These are phyloP conservation scores for Knoxia roxburghii DNA, from an alignment of 257 asterid species.

Conservation along the genomic window DNA sequence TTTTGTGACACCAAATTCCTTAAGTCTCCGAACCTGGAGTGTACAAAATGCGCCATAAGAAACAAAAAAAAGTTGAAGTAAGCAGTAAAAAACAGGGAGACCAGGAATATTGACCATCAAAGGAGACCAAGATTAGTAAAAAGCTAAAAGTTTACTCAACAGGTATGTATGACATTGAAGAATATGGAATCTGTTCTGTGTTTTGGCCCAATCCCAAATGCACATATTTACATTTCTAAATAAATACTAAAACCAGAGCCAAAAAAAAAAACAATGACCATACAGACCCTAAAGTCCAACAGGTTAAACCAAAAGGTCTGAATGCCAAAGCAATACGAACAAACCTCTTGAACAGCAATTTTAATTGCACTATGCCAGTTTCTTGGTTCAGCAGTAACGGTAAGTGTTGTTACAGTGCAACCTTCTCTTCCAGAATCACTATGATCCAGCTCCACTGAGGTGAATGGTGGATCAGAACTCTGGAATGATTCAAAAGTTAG, in stretches of 20 bases:
- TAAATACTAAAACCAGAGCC: no score
- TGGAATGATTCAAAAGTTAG: constrained; percentile 41
- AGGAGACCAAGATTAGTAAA: neutral
- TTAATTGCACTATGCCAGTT: constrained; percentile 91
- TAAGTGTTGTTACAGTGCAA: constrained; percentile 95
- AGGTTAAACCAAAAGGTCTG: no score
- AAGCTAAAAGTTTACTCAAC: neutral
- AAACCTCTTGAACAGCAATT: constrained; percentile 99
- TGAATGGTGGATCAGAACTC: constrained; percentile 99
- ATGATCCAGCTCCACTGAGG: constrained; percentile 96
- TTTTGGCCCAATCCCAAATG: neutral
- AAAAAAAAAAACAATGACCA: no score
- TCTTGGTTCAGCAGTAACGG: constrained; percentile 91
- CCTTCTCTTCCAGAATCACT: constrained; percentile 99
- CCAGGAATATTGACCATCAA: neutral
- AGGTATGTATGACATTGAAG: neutral
- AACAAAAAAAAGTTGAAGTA: constrained; percentile 13
- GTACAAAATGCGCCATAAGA: constrained; percentile 1
- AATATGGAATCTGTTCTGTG: no score
- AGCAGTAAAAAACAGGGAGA: neutral
- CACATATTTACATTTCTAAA: no score
- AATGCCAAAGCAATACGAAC: constrained; percentile 18
- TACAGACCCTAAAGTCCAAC: no score
- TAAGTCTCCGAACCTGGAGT: constrained; percentile 88
- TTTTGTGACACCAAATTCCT: constrained; percentile 95